These are phyloP conservation scores for Lomentospora prolificans DNA, from an alignment of 2,329 filamentous ascomycete species.

Conservation along the genomic window DNA sequence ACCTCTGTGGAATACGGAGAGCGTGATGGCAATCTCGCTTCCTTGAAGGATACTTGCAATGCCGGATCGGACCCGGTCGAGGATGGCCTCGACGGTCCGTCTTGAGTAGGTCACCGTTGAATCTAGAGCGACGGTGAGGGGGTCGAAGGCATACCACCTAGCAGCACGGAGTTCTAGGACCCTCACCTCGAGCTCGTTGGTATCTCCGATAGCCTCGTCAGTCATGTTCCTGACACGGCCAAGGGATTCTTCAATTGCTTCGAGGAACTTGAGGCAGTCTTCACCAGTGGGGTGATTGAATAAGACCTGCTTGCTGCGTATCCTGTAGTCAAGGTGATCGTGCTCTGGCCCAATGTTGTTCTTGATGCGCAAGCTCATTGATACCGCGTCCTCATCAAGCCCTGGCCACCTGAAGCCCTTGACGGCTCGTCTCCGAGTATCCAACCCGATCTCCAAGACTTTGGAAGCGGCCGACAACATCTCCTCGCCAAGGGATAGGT, in stretches of 20 bases:
- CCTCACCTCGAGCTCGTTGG: constrained; percentile 39
- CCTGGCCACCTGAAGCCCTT: constrained; percentile 1
- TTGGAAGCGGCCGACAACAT: constrained; percentile 35
- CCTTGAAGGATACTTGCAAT: constrained; percentile 37
- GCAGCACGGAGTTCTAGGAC: constrained; percentile 35
- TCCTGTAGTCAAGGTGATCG: constrained; percentile 30
- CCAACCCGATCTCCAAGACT: constrained; percentile 30
- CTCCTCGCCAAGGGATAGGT: constrained; percentile 33
- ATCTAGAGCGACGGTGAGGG: constrained; percentile 33
- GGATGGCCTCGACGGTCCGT: constrained; percentile 34
- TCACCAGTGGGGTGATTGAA: constrained; percentile 30
- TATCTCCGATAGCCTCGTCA: constrained; percentile 28
- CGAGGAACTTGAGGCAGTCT: constrained; percentile 35
- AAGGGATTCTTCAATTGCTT: constrained; percentile 27
- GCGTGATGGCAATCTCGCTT: constrained; percentile 34
- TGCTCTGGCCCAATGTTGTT: constrained; percentile 42
- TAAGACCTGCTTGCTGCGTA: constrained; percentile 33
- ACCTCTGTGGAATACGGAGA: constrained; percentile 41
- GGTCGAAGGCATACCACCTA: constrained; percentile 36
- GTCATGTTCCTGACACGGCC: constrained; percentile 26
- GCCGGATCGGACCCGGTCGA: constrained; percentile 41
- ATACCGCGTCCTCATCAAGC: constrained; percentile 32
- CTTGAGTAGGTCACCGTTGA: constrained; percentile 31
- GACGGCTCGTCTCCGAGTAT: constrained; percentile 12
- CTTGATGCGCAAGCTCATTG: constrained; percentile 33